phyloP scores from a whole-genome alignment of 805 yeast species.

The Nakazawaea laoshanensis region DNA sequence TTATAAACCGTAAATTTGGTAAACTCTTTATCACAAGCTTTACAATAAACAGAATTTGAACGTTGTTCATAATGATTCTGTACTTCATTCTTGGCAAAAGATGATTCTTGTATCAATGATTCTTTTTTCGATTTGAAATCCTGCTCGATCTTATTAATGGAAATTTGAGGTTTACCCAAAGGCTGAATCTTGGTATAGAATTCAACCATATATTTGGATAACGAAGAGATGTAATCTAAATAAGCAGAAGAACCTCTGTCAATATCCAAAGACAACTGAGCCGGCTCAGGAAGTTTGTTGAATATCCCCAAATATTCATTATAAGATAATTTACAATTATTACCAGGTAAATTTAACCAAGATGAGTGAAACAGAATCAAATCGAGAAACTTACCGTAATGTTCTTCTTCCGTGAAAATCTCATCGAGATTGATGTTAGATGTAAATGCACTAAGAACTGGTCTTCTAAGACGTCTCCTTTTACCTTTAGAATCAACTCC shows the following conservation, averaged over 20 bases:
- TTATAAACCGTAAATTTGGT: conserved; percentile 56
- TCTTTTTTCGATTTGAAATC: conserved; percentile 10
- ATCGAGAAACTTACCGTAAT: conserved; percentile 58
- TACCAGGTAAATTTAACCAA: conserved; percentile 41
- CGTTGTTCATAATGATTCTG: conserved; percentile 11
- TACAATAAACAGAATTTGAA: conserved; percentile 44
- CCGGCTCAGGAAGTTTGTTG: conserved; percentile 23
- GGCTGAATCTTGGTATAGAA: conserved; percentile 45
- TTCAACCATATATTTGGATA: conserved; percentile 39
- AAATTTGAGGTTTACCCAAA: conserved; percentile 29
- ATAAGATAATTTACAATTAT: conserved; percentile 29
- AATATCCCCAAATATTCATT: conserved; percentile 41
- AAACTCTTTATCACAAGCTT: conserved; percentile 55
- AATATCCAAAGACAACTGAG: conserved; percentile 17
- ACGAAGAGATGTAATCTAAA: conserved; percentile 30
- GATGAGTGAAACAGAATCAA: conserved; percentile 39
- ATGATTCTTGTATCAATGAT: conserved; percentile 12
- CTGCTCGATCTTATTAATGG: conserved; percentile 18
- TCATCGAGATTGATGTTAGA: conserved; percentile 36
- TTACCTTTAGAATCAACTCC: conserved; percentile 13
- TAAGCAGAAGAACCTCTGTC: conserved; percentile 27
- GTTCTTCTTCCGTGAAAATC: conserved; percentile 52
- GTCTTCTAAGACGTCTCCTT: conserved; percentile 20
- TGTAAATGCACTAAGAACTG: conserved; percentile 42
- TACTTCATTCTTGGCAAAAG: conserved; percentile 10